Evolutionary conservation across 352 stramenopile genomes (phyloP).

Genomic region (Globisporangium nagaii): DNA sequence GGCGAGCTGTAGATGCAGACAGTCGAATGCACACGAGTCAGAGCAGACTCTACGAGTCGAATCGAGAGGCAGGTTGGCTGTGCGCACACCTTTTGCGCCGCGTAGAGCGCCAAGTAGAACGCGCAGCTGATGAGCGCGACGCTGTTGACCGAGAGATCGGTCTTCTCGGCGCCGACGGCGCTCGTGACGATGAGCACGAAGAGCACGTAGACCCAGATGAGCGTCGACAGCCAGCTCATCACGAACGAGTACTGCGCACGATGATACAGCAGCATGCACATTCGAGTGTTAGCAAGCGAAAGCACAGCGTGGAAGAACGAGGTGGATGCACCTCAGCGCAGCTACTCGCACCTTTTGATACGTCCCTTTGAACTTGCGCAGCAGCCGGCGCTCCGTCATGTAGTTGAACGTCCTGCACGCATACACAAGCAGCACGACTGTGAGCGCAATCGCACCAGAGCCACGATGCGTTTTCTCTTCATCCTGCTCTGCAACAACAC

Average conservation of each 20-base stretch:
- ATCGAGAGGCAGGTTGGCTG: neutral
- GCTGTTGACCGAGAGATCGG: constrained; percentile 14
- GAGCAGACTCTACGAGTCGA: too few species aligned
- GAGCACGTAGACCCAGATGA: constrained; percentile 22
- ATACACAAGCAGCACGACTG: neutral
- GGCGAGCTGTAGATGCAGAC: constrained; percentile 2
- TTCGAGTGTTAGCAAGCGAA: neutral
- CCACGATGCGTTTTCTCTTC: neutral
- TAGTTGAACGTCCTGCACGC: constrained; percentile 13
- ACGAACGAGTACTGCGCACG: constrained; percentile 15
- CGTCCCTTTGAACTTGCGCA: constrained; percentile 16
- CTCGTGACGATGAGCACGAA: constrained; percentile 19
- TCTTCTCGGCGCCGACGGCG: constrained; percentile 12
- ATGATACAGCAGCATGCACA: neutral
- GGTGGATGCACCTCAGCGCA: too few species aligned
- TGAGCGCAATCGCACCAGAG: neutral
- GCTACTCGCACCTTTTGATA: constrained; percentile 8
- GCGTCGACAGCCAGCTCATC: constrained; percentile 12
- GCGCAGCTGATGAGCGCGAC: constrained; percentile 12
- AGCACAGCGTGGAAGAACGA: neutral
- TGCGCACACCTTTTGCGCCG: constrained; percentile 9
- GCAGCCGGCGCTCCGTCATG: constrained; percentile 15
- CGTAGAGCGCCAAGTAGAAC: constrained; percentile 18
- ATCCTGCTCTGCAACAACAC: neutral
- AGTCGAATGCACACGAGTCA: too few species aligned